Conservation (phyloP, 805 yeast genomes). For the Peterozyma xylosa region DNA sequence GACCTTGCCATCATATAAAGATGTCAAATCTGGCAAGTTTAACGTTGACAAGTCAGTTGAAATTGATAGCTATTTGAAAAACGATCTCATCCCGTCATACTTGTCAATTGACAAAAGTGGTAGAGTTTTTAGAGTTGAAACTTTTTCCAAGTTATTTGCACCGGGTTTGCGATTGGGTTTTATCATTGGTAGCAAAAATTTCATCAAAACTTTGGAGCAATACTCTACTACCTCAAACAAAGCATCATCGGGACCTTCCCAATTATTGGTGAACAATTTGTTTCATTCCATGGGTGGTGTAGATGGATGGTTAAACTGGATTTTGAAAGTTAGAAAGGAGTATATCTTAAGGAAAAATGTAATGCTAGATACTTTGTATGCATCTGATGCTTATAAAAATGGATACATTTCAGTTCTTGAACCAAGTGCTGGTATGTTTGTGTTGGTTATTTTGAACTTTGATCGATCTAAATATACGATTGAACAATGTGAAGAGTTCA, state of each 20-base stretch:
- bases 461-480: constrained; percentile 8
- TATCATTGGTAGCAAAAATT: constrained; percentile 35
- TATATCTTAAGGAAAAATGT: constrained; percentile 28
- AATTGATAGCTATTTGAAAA: constrained; percentile 22
- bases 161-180: constrained; percentile 52
- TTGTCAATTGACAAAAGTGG: constrained; percentile 43
- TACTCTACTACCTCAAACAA: constrained; percentile 34
- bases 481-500: constrained; percentile 25
- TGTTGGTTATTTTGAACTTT: constrained; percentile 33
- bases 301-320: constrained; percentile 43
- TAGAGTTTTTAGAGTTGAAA: constrained; percentile 45
- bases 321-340: constrained; percentile 36
- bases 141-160: constrained; percentile 47
- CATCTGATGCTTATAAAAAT: constrained; percentile 27
- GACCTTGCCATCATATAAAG: constrained; percentile 31
- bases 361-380: constrained; percentile 17
- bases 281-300: constrained; percentile 28
- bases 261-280: constrained; percentile 34
- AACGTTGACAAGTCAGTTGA: constrained; percentile 26
- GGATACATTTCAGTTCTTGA: constrained; percentile 31
- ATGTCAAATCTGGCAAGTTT: constrained; percentile 21
- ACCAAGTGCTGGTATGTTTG: constrained; percentile 60
- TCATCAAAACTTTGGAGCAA: constrained; percentile 24
- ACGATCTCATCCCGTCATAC: constrained; percentile 32
- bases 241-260: constrained; percentile 43